Percentiles rank a stretch among this genome's conserved stretches.
These are phyloP conservation scores for Elsinoe arachidis DNA, from an alignment of 2,329 filamentous ascomycete genomes.

Conservation along the genomic window DNA sequence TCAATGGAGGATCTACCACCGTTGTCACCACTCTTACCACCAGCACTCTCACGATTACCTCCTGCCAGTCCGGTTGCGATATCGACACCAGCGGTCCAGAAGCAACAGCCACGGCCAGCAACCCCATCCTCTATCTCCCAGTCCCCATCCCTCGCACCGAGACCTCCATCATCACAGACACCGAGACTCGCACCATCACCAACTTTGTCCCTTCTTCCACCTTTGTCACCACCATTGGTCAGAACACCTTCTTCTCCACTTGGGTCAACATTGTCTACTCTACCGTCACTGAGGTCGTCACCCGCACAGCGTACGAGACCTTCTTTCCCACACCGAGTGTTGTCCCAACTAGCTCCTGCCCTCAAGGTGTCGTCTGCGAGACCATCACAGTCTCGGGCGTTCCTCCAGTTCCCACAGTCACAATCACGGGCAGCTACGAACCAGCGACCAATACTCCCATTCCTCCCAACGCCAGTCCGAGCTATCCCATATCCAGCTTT, in stretches of 20 bases:
- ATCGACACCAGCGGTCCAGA: slow-evolving; percentile 13
- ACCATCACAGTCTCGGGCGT: slow-evolving; percentile 6
- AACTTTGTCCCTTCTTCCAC: slow-evolving; percentile 32
- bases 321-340: slow-evolving; percentile 11
- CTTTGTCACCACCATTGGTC: slow-evolving; percentile 26
- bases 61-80: slow-evolving; percentile 31
- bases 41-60: slow-evolving; percentile 31
- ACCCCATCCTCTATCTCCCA: slow-evolving; percentile 10
- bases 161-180: slow-evolving; percentile 20
- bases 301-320: slow-evolving; percentile 14
- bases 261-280: slow-evolving; percentile 31
- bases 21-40: slow-evolving; percentile 29
- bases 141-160: slow-evolving; percentile 11
- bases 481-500: slow-evolving; percentile 2
- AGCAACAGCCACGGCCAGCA: slow-evolving; percentile 8
- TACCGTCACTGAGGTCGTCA: slow-evolving; percentile 19
- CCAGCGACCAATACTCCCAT: slow-evolving; percentile 6
- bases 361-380: slow-evolving; percentile 8
- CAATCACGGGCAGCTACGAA: background rate
- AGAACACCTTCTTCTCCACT: slow-evolving; percentile 29
- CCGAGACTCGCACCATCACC: slow-evolving; percentile 27
- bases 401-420: background rate
- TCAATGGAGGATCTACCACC: slow-evolving; percentile 19
- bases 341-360: background rate
- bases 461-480: slow-evolving; percentile 7